Evolutionary conservation across 352 stramenopile genomes (phyloP).

Genomic region (Blastocystis sp.): DNA sequence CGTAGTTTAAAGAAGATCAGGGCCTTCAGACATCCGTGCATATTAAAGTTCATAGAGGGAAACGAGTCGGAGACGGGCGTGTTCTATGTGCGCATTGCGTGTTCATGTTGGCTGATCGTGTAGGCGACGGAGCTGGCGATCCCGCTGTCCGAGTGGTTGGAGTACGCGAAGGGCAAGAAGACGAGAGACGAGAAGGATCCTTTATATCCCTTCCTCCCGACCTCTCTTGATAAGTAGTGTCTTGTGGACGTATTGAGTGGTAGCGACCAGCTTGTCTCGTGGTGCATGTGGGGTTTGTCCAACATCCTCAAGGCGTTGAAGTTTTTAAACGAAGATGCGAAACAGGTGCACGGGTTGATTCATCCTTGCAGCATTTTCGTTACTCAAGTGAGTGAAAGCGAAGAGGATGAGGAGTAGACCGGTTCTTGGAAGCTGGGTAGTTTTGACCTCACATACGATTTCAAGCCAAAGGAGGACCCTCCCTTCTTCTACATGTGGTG

Average conservation of each 20-base stretch:
- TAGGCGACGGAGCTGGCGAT: slow-evolving; percentile 70
- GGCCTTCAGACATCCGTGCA: slow-evolving; percentile 52
- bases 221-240: slow-evolving; percentile 34
- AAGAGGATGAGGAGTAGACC: background rate
- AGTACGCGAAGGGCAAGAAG: slow-evolving; percentile 65
- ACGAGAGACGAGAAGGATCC: slow-evolving; percentile 32
- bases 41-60: slow-evolving; percentile 74
- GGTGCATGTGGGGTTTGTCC: slow-evolving; percentile 69
- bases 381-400: slow-evolving; percentile 4
- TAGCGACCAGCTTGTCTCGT: slow-evolving; percentile 71
- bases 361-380: slow-evolving; percentile 70
- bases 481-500: slow-evolving; percentile 58
- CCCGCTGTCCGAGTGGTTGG: slow-evolving; percentile 55
- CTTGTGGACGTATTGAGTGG: background rate
- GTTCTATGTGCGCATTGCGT: slow-evolving; percentile 66
- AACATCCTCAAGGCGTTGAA: slow-evolving; percentile 63
- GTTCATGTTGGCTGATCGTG: background rate
- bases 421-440: slow-evolving; percentile 70
- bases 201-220: slow-evolving; percentile 59
- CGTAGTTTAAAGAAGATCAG: slow-evolving; percentile 73
- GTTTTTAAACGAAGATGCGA: slow-evolving; percentile 73
- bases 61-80: slow-evolving; percentile 69
- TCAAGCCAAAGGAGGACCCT: slow-evolving; percentile 46
- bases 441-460: slow-evolving; percentile 72
- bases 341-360: slow-evolving; percentile 57